These are phyloP conservation scores for Mycogone perniciosa DNA, from an alignment of 2,329 filamentous ascomycete genomes.

Conservation along the genomic window DNA sequence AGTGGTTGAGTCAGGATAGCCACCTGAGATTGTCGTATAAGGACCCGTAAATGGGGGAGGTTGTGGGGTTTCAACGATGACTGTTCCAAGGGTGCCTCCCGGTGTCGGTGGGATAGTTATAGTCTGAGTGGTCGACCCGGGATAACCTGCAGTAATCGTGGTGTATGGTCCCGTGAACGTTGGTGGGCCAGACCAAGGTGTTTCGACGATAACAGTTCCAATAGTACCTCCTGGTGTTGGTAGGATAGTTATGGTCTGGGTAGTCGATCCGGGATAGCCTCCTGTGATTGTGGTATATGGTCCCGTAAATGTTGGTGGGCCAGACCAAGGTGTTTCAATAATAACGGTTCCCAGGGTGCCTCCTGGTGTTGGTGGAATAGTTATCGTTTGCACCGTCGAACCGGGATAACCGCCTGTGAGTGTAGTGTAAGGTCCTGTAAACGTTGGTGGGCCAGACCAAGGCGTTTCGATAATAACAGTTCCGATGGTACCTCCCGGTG, in stretches of 20 bases:
- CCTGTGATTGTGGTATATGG: background rate
- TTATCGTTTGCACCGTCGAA: background rate
- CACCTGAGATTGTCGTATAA: background rate
- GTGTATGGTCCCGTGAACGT: background rate
- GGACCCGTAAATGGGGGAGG: background rate
- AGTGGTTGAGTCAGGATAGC: background rate
- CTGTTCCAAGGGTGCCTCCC: background rate
- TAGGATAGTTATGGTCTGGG: background rate
- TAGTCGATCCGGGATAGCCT: background rate
- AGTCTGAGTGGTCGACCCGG: background rate
- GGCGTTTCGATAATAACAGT: slow-evolving; percentile 3
- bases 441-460: background rate
- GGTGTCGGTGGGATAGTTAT: background rate
- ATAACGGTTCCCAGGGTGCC: background rate
- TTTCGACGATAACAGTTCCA: slow-evolving; percentile 5
- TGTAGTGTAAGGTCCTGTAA: background rate
- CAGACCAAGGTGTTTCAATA: background rate
- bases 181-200: background rate
- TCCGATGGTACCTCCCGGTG: background rate
- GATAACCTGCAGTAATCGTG: background rate
- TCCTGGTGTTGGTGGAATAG: background rate
- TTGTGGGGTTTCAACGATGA: background rate
- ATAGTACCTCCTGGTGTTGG: background rate
- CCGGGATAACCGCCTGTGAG: background rate
- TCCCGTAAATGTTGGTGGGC: background rate